Percentiles rank a stretch among this genome's conserved stretches.
These are phyloP conservation scores for Penicillium samsonianum DNA, from an alignment of 495 filamentous ascomycete species.

Conservation along the genomic window DNA sequence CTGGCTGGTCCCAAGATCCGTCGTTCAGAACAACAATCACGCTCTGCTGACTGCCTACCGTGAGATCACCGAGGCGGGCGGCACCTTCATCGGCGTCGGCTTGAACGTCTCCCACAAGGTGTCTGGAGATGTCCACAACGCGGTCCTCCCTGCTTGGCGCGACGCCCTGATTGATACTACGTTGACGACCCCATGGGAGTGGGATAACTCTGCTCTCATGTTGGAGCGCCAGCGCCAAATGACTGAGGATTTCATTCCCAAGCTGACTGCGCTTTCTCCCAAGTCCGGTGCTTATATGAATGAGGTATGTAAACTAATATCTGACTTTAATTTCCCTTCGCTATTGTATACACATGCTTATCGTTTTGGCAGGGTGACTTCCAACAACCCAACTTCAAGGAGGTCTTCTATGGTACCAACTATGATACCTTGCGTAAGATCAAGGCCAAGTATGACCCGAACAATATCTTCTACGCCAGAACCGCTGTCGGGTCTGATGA, in stretches of 20 bases:
- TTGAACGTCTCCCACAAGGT: conserved; percentile 41
- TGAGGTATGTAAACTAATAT: conserved; percentile 23
- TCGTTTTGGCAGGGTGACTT: conserved; percentile 35
- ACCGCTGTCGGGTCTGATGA: conserved; percentile 63
- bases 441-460: conserved; percentile 56
- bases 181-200: conserved; percentile 45
- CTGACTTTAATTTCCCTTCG: not conserved
- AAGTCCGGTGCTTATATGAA: conserved; percentile 44
- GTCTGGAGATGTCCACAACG: conserved; percentile 52
- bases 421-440: conserved; percentile 39
- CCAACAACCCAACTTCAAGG: conserved; percentile 52
- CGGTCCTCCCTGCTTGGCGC: conserved; percentile 62
- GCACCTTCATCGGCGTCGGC: conserved; percentile 47
- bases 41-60: conserved; percentile 41
- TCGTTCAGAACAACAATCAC: conserved; percentile 52
- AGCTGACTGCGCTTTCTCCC: conserved; percentile 41
- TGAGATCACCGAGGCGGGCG: conserved; percentile 43
- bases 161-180: conserved; percentile 48
- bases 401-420: conserved; percentile 52
- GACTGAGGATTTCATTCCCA: conserved; percentile 45
- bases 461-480: conserved; percentile 57
- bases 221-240: conserved; percentile 37
- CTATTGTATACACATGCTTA: not conserved
- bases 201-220: conserved; percentile 39
- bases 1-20: conserved; percentile 54